phyloP scores from a whole-genome alignment of 805 yeast genomes.

The Starmerella ratchasimensis region DNA sequence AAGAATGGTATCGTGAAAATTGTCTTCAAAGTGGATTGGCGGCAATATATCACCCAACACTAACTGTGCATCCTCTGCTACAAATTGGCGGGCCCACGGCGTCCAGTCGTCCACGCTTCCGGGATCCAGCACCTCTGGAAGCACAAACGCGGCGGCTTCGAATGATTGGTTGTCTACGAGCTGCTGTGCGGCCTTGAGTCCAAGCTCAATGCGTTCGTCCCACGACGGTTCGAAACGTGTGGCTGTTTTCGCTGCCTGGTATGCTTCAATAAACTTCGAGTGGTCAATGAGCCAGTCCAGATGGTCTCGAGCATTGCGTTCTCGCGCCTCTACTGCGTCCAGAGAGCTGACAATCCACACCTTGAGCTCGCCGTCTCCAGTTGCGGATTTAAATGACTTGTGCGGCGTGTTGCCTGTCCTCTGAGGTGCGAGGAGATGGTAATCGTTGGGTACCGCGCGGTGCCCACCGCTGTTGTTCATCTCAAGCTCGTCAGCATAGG shows the following conservation, averaged over 20 bases:
- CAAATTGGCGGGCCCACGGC: conserved; percentile 42
- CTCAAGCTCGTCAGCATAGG: conserved; percentile 65
- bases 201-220: conserved; percentile 28
- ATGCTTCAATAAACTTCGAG: conserved; percentile 50
- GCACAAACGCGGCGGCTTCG: conserved; percentile 5
- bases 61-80: conserved; percentile 34
- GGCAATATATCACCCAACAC: conserved; percentile 49
- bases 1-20: conserved; percentile 36
- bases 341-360: conserved; percentile 66
- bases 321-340: conserved; percentile 67
- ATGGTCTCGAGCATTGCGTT: conserved; percentile 54
- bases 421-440: conserved; percentile 21
- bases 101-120: conserved; percentile 41
- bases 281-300: conserved; percentile 56
- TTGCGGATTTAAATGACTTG: conserved; percentile 9
- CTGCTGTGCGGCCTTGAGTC: conserved; percentile 38
- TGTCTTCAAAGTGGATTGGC: conserved; percentile 14
- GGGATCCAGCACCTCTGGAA: conserved; percentile 3
- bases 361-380: conserved; percentile 15
- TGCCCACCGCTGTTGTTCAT: conserved; percentile 30
- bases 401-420: background rate
- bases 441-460: conserved; percentile 41
- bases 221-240: background rate
- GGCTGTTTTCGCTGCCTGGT: conserved; percentile 24
- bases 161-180: conserved; percentile 11